Evolutionary conservation across 805 yeast genomes (phyloP).

Genomic region (Nakazawaea pomicola): DNA sequence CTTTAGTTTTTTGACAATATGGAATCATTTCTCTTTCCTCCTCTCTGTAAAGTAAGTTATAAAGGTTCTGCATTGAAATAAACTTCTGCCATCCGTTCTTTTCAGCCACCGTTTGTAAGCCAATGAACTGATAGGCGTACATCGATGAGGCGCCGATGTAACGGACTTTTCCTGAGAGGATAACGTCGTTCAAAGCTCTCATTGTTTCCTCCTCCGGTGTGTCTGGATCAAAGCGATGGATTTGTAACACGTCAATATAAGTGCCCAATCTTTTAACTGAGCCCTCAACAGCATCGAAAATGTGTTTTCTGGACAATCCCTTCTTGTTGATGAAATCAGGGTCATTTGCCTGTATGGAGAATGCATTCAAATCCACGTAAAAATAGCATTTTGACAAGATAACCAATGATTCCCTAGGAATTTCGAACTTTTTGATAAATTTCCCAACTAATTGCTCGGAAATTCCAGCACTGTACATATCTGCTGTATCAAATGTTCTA

Average conservation of each 20-base stretch:
- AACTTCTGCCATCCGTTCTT: slow-evolving; percentile 51
- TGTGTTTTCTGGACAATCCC: slow-evolving; percentile 42
- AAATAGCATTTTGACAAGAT: slow-evolving; percentile 22
- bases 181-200: slow-evolving; percentile 50
- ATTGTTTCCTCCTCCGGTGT: slow-evolving; percentile 49
- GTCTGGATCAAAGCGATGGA: slow-evolving; percentile 46
- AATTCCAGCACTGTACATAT: slow-evolving; percentile 24
- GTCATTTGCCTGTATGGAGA: neutral
- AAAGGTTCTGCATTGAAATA: slow-evolving; percentile 51
- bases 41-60: slow-evolving; percentile 52
- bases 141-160: slow-evolving; percentile 62
- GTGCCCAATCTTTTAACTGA: slow-evolving; percentile 44
- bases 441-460: slow-evolving; percentile 24
- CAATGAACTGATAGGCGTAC: slow-evolving; percentile 49
- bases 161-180: slow-evolving; percentile 38
- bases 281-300: slow-evolving; percentile 35
- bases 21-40: slow-evolving; percentile 59
- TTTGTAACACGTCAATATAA: slow-evolving; percentile 48
- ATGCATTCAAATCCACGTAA: slow-evolving; percentile 14
- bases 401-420: slow-evolving; percentile 25
- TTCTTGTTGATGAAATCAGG: slow-evolving; percentile 24
- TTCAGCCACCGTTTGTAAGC: slow-evolving; percentile 52
- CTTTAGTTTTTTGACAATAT: slow-evolving; percentile 44
- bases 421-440: slow-evolving; percentile 22
- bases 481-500: slow-evolving; percentile 40